phyloP scores from a whole-genome alignment of 352 stramenopile genomes.

The Blastocystis sp. region DNA sequence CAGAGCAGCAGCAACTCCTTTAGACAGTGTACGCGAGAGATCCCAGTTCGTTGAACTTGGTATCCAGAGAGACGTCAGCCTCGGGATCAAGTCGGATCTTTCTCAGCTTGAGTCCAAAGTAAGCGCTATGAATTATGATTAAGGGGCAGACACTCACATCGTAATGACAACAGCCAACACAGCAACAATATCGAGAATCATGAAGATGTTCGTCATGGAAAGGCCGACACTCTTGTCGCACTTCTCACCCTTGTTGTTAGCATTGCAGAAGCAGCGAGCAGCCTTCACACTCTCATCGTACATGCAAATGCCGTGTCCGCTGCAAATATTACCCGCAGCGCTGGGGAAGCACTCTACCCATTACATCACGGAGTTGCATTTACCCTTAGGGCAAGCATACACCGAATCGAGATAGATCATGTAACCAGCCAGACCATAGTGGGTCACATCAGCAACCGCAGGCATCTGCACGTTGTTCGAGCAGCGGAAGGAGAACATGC shows the following conservation, averaged over 20 bases:
- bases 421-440: conserved; percentile 25
- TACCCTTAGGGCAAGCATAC: conserved; percentile 64
- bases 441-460: conserved; percentile 1
- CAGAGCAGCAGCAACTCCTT: conserved; percentile 53
- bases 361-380: background rate
- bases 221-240: conserved; percentile 63
- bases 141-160: conserved; percentile 3
- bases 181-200: conserved; percentile 58
- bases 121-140: conserved; percentile 13
- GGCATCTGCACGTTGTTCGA: conserved; percentile 6
- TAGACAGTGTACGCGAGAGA: conserved; percentile 61
- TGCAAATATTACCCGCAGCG: conserved; percentile 34
- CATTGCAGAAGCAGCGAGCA: conserved; percentile 66
- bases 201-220: conserved; percentile 48
- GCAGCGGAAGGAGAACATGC: conserved; percentile 12
- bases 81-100: conserved; percentile 63
- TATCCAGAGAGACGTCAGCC: conserved; percentile 56
- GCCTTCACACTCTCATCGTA: conserved; percentile 17
- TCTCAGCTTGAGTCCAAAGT: conserved; percentile 45
- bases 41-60: conserved; percentile 62
- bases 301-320: conserved; percentile 60
- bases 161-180: conserved; percentile 35
- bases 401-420: conserved; percentile 59
- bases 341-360: conserved; percentile 11
- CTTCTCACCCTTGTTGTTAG: conserved; percentile 30